Percentiles rank a stretch among this genome's conserved stretches.
Evolutionary conservation across 768 basidiomycete species (phyloP).

Genomic region (Rhodotorula taiwanensis): DNA sequence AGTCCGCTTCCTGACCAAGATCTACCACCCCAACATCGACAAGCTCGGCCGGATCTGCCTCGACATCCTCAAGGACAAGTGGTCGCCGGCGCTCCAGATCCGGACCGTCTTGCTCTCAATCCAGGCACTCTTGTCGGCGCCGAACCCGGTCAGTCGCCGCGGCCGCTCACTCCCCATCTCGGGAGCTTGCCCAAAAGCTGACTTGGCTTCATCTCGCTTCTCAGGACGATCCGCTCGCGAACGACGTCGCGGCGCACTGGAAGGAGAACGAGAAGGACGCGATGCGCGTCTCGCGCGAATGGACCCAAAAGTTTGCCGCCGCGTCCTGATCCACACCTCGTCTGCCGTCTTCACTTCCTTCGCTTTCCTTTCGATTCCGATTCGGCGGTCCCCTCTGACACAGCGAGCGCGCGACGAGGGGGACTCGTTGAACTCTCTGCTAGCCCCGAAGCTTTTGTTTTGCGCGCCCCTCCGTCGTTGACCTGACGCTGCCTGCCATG

Average conservation of each 20-base stretch:
- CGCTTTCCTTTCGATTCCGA: background rate
- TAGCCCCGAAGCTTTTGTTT: too few relatives aligned
- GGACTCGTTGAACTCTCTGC: too few relatives aligned
- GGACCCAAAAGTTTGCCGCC: constrained; percentile 67
- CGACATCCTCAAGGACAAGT: constrained; percentile 99
- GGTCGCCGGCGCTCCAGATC: constrained; percentile 98
- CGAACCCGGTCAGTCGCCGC: constrained; percentile 61
- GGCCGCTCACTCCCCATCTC: background rate
- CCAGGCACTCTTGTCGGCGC: constrained; percentile 91
- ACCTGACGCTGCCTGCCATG: too few relatives aligned
- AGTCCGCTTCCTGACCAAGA: constrained; percentile 58
- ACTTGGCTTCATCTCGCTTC: fast-evolving
- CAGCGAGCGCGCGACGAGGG: too few relatives aligned
- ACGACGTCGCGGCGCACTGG: constrained; percentile 91
- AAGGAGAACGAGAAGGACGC: constrained; percentile 95
- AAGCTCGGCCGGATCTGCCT: constrained; percentile 97
- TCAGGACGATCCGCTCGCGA: constrained; percentile 78
- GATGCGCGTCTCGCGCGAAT: constrained; percentile 82
- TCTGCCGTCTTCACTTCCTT: background rate
- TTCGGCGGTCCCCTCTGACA: background rate
- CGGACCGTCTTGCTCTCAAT: constrained; percentile 93
- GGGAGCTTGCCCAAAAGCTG: background rate
- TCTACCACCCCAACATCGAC: constrained; percentile 99
- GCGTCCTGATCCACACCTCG: too few relatives aligned
- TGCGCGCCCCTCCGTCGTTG: too few relatives aligned